These are phyloP conservation scores for Sanghuangporus sanghuang DNA, from an alignment of 1,284 basidiomycete genomes.

Conservation along the genomic window DNA sequence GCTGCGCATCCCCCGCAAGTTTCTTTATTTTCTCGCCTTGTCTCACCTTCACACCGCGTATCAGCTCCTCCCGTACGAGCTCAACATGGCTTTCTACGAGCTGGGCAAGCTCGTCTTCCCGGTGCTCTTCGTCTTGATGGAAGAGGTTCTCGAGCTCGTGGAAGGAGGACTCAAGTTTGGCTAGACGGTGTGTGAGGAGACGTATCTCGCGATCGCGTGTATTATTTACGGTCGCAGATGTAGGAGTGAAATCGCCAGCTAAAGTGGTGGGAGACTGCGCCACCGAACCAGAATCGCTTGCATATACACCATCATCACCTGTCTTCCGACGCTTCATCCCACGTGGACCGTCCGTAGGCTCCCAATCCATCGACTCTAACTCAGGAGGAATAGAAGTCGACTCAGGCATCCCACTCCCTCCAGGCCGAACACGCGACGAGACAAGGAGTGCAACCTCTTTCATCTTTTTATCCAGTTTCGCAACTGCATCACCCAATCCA, in stretches of 20 bases:
- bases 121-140: constrained; percentile 31
- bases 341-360: neutral
- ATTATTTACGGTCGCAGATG: neutral
- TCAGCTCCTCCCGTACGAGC: constrained; percentile 22
- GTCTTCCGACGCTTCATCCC: constrained; percentile 10
- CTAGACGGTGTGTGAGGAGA: constrained; percentile 36
- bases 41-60: neutral
- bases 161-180: constrained; percentile 33
- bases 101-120: constrained; percentile 35
- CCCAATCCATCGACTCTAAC: constrained; percentile 2
- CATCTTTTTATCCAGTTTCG: constrained; percentile 6
- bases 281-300: neutral
- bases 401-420: neutral
- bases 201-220: constrained; percentile 17
- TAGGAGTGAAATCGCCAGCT: neutral
- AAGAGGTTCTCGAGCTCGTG: constrained; percentile 40
- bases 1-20: neutral
- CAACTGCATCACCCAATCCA: constrained; percentile 23
- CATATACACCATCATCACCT: constrained; percentile 8
- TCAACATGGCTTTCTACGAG: constrained; percentile 33
- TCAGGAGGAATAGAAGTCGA: neutral
- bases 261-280: neutral
- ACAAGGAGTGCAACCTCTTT: constrained; percentile 17
- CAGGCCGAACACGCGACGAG: constrained; percentile 16
- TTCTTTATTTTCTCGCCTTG: neutral